These are phyloP conservation scores for Termitomyces sp. DNA, from an alignment of 768 basidiomycete genomes.

Conservation along the genomic window DNA sequence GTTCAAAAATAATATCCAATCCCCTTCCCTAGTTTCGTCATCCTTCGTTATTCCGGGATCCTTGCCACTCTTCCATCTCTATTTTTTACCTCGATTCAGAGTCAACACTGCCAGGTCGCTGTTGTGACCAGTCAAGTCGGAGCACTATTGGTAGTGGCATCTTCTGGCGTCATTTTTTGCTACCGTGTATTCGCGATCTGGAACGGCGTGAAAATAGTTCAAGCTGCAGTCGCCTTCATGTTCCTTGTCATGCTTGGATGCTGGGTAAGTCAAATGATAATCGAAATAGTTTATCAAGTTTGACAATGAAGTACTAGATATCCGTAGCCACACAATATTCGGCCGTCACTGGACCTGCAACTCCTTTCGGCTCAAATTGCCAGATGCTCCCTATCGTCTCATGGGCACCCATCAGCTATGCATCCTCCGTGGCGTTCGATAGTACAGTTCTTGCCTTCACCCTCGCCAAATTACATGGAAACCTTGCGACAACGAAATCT, in stretches of 20 bases:
- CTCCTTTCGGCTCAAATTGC: slow-evolving; percentile 31
- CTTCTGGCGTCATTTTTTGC: slow-evolving; percentile 29
- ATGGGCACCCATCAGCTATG: slow-evolving; percentile 32
- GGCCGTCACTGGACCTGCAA: slow-evolving; percentile 19
- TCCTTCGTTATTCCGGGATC: slow-evolving; percentile 29
- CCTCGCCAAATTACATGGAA: slow-evolving; percentile 18
- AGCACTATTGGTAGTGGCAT: slow-evolving; percentile 24
- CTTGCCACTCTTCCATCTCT: slow-evolving; percentile 24
- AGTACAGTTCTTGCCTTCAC: slow-evolving; percentile 23
- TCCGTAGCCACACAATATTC: slow-evolving; percentile 27
- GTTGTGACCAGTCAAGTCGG: slow-evolving; percentile 27
- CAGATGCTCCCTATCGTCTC: slow-evolving; percentile 25
- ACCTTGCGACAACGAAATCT: slow-evolving; percentile 16
- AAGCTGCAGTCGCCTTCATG: slow-evolving; percentile 19
- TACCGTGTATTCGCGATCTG: slow-evolving; percentile 31
- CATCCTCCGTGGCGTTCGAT: slow-evolving; percentile 27
- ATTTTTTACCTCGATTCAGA: slow-evolving; percentile 25
- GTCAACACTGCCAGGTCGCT: slow-evolving; percentile 25
- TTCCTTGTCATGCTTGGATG: slow-evolving; percentile 25
- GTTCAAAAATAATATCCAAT: not conserved
- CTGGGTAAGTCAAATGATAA: slow-evolving; percentile 21
- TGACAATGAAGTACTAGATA: slow-evolving; percentile 18
- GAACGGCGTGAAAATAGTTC: slow-evolving; percentile 23
- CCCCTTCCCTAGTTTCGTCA: slow-evolving; percentile 22
- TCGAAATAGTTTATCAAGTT: not conserved